Evolutionary conservation across 306 rosid species (phyloP).

Genomic region (Lotus japonicus): DNA sequence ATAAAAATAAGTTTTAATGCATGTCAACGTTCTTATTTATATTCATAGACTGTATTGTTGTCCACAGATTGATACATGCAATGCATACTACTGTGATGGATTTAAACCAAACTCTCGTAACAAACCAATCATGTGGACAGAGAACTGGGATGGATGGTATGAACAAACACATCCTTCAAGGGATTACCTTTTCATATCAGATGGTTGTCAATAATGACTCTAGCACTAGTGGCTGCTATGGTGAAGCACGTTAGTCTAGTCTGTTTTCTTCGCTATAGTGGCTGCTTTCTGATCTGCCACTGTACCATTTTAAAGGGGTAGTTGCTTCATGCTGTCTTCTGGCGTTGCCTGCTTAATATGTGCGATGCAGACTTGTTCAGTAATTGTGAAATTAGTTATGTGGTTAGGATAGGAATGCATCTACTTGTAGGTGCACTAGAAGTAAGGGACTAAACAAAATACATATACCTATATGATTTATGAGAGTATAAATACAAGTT

Average conservation of each 20-base stretch:
- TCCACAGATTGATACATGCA: slow-evolving; percentile 85
- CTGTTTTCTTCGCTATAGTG: too few relatives aligned
- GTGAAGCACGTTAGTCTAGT: not conserved
- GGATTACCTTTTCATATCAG: slow-evolving; percentile 8
- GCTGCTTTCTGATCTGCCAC: not conserved
- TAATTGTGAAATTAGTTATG: not conserved
- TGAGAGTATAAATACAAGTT: not conserved
- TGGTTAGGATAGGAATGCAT: not conserved
- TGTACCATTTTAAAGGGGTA: not conserved
- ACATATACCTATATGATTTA: not conserved
- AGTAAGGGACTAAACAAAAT: not conserved
- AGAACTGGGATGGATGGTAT: slow-evolving; percentile 99
- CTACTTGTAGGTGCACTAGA: slow-evolving; percentile 7
- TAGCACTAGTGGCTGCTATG: not conserved
- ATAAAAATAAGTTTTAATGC: slow-evolving; percentile 8
- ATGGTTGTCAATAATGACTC: not conserved
- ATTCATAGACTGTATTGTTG: slow-evolving; percentile 16
- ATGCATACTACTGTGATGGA: slow-evolving; percentile 93
- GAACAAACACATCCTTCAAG: slow-evolving; percentile 22
- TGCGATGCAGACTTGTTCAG: not conserved
- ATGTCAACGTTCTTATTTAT: not conserved
- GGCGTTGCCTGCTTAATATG: not conserved
- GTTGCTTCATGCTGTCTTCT: not conserved
- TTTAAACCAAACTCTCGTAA: slow-evolving; percentile 68
- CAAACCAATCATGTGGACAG: slow-evolving; percentile 84